Evolutionary conservation across 345 rosid species (phyloP).

Genomic region (Ailanthus altissimus): DNA sequence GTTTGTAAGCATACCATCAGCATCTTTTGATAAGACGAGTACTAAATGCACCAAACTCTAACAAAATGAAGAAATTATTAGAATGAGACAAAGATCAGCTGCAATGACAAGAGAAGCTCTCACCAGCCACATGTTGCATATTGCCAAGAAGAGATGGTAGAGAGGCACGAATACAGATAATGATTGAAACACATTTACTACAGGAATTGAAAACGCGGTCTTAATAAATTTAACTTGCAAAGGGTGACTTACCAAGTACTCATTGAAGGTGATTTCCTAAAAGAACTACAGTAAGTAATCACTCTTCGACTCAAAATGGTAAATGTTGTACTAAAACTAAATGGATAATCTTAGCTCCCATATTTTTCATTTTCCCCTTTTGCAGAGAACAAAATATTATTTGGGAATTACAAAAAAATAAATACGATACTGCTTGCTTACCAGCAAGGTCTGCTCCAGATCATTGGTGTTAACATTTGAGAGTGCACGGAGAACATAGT

Average conservation of each 20-base stretch:
- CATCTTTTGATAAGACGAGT: background rate
- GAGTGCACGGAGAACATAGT: conserved; percentile 68
- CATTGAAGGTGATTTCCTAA: background rate
- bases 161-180: background rate
- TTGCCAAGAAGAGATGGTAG: background rate
- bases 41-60: background rate
- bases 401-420: background rate
- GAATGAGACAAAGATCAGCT: background rate
- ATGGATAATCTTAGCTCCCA: background rate
- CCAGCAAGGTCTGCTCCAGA: conserved; percentile 91
- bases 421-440: conserved; percentile 25
- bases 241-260: background rate
- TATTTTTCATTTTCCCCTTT: background rate
- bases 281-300: background rate
- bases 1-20: background rate
- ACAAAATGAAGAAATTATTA: background rate
- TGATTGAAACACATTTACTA: background rate
- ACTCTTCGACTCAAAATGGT: background rate
- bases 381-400: background rate
- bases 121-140: background rate
- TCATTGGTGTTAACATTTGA: conserved; percentile 77
- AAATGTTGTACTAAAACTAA: background rate
- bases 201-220: background rate
- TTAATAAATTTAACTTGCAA: background rate
- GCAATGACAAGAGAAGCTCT: background rate